Conservation (phyloP, 2,329 filamentous ascomycete species). For the Colletotrichum tofieldiae region DNA sequence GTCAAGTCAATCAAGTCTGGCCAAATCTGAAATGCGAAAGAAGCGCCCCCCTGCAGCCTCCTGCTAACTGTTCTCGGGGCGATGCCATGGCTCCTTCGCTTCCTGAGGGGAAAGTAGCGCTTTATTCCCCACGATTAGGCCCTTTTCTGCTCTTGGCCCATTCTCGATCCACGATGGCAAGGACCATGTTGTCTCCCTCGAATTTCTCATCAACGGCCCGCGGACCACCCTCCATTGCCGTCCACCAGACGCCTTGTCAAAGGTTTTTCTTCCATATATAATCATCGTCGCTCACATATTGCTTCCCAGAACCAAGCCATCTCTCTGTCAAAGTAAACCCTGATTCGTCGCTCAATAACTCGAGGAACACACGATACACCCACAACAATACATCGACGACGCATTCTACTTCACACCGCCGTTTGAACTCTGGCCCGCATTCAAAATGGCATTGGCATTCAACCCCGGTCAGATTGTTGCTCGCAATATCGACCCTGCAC, state of each 20-base stretch:
- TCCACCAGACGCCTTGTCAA: not conserved
- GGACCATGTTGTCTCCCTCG: conserved; percentile 28
- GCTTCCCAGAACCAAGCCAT: not conserved
- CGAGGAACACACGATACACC: not conserved
- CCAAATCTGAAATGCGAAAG: not conserved
- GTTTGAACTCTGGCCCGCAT: not conserved
- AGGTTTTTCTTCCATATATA: not conserved
- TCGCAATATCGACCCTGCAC: conserved; percentile 30
- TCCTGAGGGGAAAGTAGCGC: conserved; percentile 26
- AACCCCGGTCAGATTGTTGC: conserved; percentile 36
- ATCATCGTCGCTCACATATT: not conserved
- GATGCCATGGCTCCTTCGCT: not conserved
- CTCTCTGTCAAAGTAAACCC: not conserved
- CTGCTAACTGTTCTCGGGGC: not conserved
- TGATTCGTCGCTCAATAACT: not conserved
- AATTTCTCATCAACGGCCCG: conserved; percentile 6
- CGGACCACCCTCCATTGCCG: not conserved
- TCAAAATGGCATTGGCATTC: conserved; percentile 27
- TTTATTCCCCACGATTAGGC: conserved; percentile 22
- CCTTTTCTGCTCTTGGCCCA: conserved; percentile 2
- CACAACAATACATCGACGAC: not conserved
- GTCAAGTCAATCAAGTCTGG: not conserved
- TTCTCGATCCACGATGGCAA: not conserved
- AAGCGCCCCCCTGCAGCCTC: conserved; percentile 14
- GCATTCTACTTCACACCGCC: conserved; percentile 16